Evolutionary conservation across 306 rosid genomes (phyloP).

Genomic region (Lagenaria siceraria): DNA sequence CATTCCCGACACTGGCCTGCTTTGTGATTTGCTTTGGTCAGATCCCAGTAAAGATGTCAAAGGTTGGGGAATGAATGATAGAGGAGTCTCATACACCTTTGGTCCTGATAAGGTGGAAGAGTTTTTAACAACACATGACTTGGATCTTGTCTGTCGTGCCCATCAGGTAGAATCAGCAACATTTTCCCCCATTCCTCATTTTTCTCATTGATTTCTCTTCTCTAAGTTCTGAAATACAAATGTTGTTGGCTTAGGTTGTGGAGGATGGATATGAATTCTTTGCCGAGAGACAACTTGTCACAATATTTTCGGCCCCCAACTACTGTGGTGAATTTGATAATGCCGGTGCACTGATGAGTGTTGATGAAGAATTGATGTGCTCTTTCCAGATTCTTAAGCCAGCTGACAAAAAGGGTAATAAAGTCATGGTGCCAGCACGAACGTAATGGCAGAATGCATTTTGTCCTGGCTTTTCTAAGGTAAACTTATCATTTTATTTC

Average conservation of each 20-base stretch:
- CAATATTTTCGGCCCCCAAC: slow-evolving; percentile 83
- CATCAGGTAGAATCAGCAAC: slow-evolving; percentile 52
- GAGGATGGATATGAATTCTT: slow-evolving; percentile 94
- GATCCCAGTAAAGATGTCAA: slow-evolving; percentile 83
- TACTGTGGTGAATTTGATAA: slow-evolving; percentile 90
- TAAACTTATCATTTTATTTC: slow-evolving; percentile 12
- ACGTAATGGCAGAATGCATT: slow-evolving; percentile 28
- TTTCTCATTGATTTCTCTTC: background rate
- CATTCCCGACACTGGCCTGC: slow-evolving; percentile 80
- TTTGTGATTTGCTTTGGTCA: slow-evolving; percentile 94
- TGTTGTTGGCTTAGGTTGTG: slow-evolving; percentile 45
- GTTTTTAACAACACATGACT: slow-evolving; percentile 60
- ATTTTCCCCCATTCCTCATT: background rate
- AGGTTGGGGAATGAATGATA: slow-evolving; percentile 97
- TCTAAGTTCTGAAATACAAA: slow-evolving; percentile 13
- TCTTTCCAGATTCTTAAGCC: slow-evolving; percentile 93
- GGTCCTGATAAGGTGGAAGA: slow-evolving; percentile 86
- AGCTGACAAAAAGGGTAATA: slow-evolving; percentile 49
- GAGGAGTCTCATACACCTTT: slow-evolving; percentile 89
- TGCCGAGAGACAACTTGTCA: slow-evolving; percentile 79
- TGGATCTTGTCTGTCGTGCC: slow-evolving; percentile 88
- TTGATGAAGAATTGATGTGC: slow-evolving; percentile 80
- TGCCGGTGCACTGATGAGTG: slow-evolving; percentile 95
- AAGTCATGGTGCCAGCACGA: slow-evolving; percentile 38
- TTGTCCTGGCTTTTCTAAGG: slow-evolving; percentile 27